Evolutionary conservation across 2,329 filamentous ascomycete genomes (phyloP), one percentile per base, ranked within the genome.

Genomic region (Fusarium xylarioides): DNA sequence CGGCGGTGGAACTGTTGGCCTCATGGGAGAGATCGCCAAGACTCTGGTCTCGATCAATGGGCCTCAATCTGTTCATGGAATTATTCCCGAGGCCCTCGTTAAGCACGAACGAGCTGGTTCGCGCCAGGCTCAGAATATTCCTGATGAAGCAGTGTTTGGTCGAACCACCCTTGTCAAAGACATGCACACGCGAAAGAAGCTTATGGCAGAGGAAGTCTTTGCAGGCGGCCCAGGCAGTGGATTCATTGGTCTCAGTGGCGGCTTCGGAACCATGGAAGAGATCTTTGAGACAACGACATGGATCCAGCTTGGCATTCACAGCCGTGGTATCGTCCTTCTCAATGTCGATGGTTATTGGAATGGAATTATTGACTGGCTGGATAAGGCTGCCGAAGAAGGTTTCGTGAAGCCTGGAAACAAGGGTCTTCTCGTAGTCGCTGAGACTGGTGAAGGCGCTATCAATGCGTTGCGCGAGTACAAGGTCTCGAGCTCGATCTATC

Each of bases 221-320:
- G 88, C 90, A n/a, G 94, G 94, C n/a, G 95, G 93, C 0, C 90
- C 91, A 0, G 95, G 95, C 1, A 92, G 91, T 63, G 95, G 95
- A 12, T 99, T 99, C 83, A 90, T 99, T 38, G 95, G 95, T 32
- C 85, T 99, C 64, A 90, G 89, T 59, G 95, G 95, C 40, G 96
- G 96, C 1, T 99, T 95, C 82, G 96, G 96, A 23, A 99, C 96
- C 4, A 88, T 98, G 80, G 96, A 99, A 85, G 96, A 99, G 87
- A 88, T 99, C 80, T 95, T 97, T 82, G 94, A 97, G 84, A 90
- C 94, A 4, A 91, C 91, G 30, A 97, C 94, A 14, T 99, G 96
- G 95, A 98, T 98, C 82, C 96, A 98, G 85, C 85, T 99, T 57
- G 95, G 95, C 2, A 98, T 99, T 74, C 96, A 98, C 83, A 87